Base-by-base conservation (phyloP, 2,329 filamentous ascomycete species). In the Sporothrix schenckii region DNA sequence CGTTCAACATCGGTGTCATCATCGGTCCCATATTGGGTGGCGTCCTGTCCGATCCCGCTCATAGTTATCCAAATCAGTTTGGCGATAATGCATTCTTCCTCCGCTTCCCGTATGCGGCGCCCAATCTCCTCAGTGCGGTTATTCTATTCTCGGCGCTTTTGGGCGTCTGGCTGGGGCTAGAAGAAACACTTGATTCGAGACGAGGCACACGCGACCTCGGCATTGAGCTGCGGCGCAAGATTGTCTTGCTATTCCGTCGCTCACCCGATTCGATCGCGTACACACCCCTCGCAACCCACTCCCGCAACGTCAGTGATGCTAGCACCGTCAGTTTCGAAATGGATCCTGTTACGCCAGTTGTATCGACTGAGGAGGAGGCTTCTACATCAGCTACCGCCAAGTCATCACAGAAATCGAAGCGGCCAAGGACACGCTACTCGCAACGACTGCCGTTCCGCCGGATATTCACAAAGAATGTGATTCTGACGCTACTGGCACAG, bases 1-100 rank as follows among this genome's bases (percentile, higher is more conserved):
- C 89, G 27, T 92, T 91, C 79, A 93, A 93, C 74, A 83, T 89
- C 24, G 87, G 87, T 14, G 82, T 87, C 65, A 87, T 88, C 56
- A 80, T 87, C n/a, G 86, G 86, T 0, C 86, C 86, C 0, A 80
- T 87, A 11, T 75, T 88, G 2, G 79, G 82, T 39, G 83, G 83
- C 4, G 14, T 83, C 11, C 77, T 85, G 11, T 82, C 82, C 3
- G 82, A 85, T 60, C 83, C 81, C 3, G 80, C 81, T 1, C 77
- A 76, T 21, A 81, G 79, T 69, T 83, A 82, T 66, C 82, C 83
- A 0, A 72, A 73, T 1, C 68, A 83, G 0, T 87, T 88, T 71
- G 85, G 85, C 14, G 72, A 80, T 34, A 76, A 83, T 3, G 74
- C 74, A 0, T 84, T 87, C 73, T 82, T 87, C 68, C 74, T 77